Base-by-base conservation (phyloP, 148 eudicot species). In the Diospyros kaki region DNA sequence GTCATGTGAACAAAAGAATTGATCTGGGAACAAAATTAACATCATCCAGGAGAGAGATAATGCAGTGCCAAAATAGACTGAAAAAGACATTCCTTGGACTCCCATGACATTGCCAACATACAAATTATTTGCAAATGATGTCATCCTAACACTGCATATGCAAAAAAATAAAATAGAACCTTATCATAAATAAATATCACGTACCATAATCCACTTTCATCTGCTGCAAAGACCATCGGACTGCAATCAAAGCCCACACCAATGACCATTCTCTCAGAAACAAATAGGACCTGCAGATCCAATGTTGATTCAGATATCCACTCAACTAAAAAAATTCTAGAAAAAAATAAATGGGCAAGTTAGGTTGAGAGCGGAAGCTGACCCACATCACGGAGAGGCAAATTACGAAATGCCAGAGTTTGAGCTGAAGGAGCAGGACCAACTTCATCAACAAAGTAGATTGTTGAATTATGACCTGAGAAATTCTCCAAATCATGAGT, bases 321-420 rank as follows among this genome's bases (percentile, higher is more conserved):
- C 44, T 68, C 68, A 69, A 73, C 58, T 61, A 70, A 17, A 55
- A 59, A 44, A n/a, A 58, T 69, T 66, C 28, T 28, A 28, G 54
- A 28, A 17, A 10, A 62, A 55, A 54, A 79, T 69, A 48, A 52
- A 70, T 62, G 14, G 58, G 62, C 18, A 76, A 62, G 76, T 78
- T 71, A 71, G 82, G 69, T 81, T 68, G 76, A 88, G 93, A 90
- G 84, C 86, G 96, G 93, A 89, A 83, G 93, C 98, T 90, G 98
- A 95, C 98, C 98, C 98, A 95, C 98, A 95, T 95, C 98, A 87
- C 98, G 96, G 77, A 95, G 98, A 72, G 98, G 98, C 91, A 95
- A 84, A 84, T 92, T 92, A 78, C 97, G 96, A 81, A 89, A 84
- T 84, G 97, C 92, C 12, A 95, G 94, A 78, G 82, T 95, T 79